Conservation (phyloP, 495 filamentous ascomycete genomes). For the Annulohypoxylon moriforme region DNA sequence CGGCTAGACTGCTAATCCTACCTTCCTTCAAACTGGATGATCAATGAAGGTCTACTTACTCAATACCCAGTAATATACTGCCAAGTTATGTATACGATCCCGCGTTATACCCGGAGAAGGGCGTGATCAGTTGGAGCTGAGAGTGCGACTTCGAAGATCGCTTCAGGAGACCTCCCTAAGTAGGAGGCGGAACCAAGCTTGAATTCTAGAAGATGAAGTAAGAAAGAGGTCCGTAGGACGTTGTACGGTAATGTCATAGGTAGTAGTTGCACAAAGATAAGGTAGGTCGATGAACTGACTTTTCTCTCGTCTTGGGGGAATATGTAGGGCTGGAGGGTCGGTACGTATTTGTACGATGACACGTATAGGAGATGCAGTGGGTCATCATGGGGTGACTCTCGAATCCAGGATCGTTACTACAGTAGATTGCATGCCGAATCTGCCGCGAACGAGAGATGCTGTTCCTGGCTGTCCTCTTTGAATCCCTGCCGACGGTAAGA, state of each 20-base stretch:
- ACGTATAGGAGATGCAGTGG: slow-evolving; percentile 17
- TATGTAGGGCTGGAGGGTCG: slow-evolving; percentile 30
- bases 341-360: slow-evolving; percentile 38
- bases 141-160: not conserved
- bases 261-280: slow-evolving; percentile 28
- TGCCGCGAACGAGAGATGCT: slow-evolving; percentile 15
- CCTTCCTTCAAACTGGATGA: slow-evolving; percentile 33
- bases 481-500: slow-evolving; percentile 2
- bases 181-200: slow-evolving; percentile 11
- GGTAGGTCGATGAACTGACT: slow-evolving; percentile 6
- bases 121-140: slow-evolving; percentile 4
- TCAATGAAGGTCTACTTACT: slow-evolving; percentile 9
- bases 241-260: slow-evolving; percentile 16
- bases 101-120: slow-evolving; percentile 1
- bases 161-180: slow-evolving; percentile 5
- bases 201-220: slow-evolving; percentile 5
- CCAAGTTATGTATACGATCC: slow-evolving; percentile 9
- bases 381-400: slow-evolving; percentile 13
- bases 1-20: slow-evolving; percentile 29
- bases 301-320: slow-evolving; percentile 4
- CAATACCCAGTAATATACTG: slow-evolving; percentile 2
- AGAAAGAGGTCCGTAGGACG: slow-evolving; percentile 12
- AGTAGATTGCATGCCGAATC: slow-evolving; percentile 34
- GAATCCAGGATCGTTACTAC: slow-evolving; percentile 24
- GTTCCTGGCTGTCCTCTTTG: slow-evolving; percentile 16